Evolutionary conservation across 306 rosid genomes (phyloP), one percentile per base, ranked within the genome.

Genomic region (Begonia loranthoides): DNA sequence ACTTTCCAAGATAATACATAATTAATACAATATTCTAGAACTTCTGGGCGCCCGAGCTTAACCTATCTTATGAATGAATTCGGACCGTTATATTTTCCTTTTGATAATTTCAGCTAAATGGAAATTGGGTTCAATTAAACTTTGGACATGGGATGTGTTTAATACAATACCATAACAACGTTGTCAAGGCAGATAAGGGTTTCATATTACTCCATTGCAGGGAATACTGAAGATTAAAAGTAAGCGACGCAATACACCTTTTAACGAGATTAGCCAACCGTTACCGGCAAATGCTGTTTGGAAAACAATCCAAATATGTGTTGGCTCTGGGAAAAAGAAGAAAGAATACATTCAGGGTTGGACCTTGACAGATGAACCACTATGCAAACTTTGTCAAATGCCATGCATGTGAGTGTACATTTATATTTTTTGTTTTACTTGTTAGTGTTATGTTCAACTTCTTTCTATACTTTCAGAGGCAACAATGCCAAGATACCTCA

Each of bases 351-450:
- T 74, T 59, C 97, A 85, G 76, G 95, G 83, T 63, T 82, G 89
- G 93, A 85, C 70, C 45, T 43, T 47, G 62, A 59, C 62, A 44
- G 89, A 89, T 57, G 83, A 78, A 57, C 95, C 97, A 52, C 95
- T 89, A 39, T 89, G 97, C 76, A 89, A 89, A 70, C 87, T 79
- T 63, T 89, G 97, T 74, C 97, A 85, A 69, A 65, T 62, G 59
- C 80, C 70, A 41, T 89, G 97, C 97, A 56, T 57, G 95, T 89
- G 68, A 56, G 93, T 82, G 93, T 82, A 49, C 61, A 17, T 54
- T 17, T 54, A 40, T 46, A 39, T 44, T 12, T 12, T 22, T 51
- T 51, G 54, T 41, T 72, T 12, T 41, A 49, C 17, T 41, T 63
- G n/a, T 63, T 51, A 56, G 41, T 15, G 54, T 39, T 46, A 60